A percentile compares a stretch with the other conserved stretches of the same genome.
These are phyloP conservation scores for Populus tomentosa DNA, from an alignment of 441 rosid genomes.

Conservation along the genomic window DNA sequence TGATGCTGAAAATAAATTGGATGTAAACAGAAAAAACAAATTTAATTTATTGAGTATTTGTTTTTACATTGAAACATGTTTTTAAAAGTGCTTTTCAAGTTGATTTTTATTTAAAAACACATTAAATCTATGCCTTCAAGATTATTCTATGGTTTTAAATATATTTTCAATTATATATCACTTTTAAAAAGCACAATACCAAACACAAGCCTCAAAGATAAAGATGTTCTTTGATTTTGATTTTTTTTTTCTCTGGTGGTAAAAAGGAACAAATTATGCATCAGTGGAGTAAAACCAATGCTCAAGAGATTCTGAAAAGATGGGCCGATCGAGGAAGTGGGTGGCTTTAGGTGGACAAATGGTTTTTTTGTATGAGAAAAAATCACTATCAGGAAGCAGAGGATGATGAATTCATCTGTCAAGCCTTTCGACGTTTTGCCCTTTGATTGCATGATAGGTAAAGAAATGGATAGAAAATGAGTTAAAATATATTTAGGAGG, in stretches of 20 bases:
- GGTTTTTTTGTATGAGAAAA: neutral
- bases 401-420: neutral
- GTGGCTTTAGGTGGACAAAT: constrained; percentile 1
- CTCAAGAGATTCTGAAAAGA: neutral
- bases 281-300: neutral
- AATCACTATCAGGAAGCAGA: neutral
- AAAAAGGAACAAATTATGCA: neutral
- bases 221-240: neutral
- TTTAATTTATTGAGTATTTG: too few relatives aligned
- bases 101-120: too few relatives aligned
- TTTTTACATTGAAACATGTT: too few relatives aligned
- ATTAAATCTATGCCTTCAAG: too few relatives aligned
- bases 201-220: too few relatives aligned
- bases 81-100: too few relatives aligned
- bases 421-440: neutral
- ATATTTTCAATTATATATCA: too few relatives aligned
- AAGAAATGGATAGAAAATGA: neutral
- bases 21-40: too few relatives aligned
- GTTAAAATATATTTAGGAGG: neutral
- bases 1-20: too few relatives aligned
- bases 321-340: neutral
- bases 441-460: neutral
- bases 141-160: too few relatives aligned
- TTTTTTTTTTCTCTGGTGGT: too few relatives aligned
- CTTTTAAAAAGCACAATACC: too few relatives aligned